phyloP scores from a whole-genome alignment of 371 early-diverging fungal genomes.

The Conidiobolus incongruus region DNA sequence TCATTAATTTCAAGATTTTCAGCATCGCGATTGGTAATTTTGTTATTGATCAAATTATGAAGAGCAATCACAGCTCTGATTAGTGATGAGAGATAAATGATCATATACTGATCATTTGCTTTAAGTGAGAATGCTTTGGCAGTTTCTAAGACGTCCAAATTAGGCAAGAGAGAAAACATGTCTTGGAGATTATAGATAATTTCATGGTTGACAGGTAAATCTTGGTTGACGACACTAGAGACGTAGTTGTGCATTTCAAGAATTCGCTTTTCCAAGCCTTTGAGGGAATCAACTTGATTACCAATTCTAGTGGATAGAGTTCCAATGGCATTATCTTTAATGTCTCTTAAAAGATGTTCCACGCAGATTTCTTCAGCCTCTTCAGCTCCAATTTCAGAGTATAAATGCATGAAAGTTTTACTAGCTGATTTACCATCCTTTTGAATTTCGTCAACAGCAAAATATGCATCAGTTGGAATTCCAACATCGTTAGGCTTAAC shows the following conservation, averaged over 20 bases:
- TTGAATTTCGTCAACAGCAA: slow-evolving; percentile 66
- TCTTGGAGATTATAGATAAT: slow-evolving; percentile 92
- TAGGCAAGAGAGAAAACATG: slow-evolving; percentile 86
- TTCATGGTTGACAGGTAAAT: slow-evolving; percentile 80
- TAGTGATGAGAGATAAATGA: slow-evolving; percentile 76
- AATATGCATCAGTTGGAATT: slow-evolving; percentile 92
- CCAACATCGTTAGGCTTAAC: slow-evolving; percentile 81
- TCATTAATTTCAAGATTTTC: slow-evolving; percentile 12
- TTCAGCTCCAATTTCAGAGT: slow-evolving; percentile 92
- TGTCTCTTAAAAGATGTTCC: slow-evolving; percentile 96
- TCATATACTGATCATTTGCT: slow-evolving; percentile 87
- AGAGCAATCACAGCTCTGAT: slow-evolving; percentile 85
- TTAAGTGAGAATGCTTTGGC: slow-evolving; percentile 64
- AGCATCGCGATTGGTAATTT: slow-evolving; percentile 35
- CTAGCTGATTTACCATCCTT: slow-evolving; percentile 90
- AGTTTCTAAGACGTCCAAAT: slow-evolving; percentile 46
- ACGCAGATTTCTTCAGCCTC: slow-evolving; percentile 99
- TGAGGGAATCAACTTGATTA: slow-evolving; percentile 70
- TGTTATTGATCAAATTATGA: slow-evolving; percentile 88
- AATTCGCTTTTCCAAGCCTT: slow-evolving; percentile 62
- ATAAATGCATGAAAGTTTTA: slow-evolving; percentile 87
- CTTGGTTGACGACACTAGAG: slow-evolving; percentile 60
- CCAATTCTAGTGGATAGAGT: slow-evolving; percentile 74
- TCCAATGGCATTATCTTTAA: slow-evolving; percentile 91
- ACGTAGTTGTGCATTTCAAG: slow-evolving; percentile 72